Evolutionary conservation across 768 basidiomycete species (phyloP), one percentile per base, ranked within the genome.

Genomic region (Tylopilus sp.): DNA sequence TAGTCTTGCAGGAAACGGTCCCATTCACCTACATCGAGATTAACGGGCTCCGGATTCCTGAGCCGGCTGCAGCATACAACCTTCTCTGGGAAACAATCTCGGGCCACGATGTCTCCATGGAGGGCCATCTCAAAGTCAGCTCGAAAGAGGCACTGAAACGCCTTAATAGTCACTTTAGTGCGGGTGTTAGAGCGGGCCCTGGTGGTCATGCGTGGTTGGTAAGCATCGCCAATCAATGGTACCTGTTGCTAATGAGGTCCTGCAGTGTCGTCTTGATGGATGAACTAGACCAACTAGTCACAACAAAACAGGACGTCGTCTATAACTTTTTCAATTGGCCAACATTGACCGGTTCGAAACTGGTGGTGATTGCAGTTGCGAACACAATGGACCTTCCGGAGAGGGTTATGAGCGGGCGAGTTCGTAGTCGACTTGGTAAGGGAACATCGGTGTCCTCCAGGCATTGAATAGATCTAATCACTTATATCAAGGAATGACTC

Each of bases 291-390:
- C 97, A 98, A 67, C 78, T 99, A 25, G 83, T 98, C 59, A 98
- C 95, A 1, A 76, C 88, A 17, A 97, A 97, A 66, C 95, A 99
- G 67, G 95, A 99, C 52, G 95, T 99, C 10, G 89, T 99, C 20
- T 99, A 99, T 71, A 98, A 98, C 64, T 98, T 99, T 71, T 98
- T 98, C 79, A 98, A 99, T 66, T 99, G 97, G 95, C 97, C 97
- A 2, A 95, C 94, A 4, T 75, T 97, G 45, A 77, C 80, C 0
- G 85, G 83, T 18, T 94, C 92, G 51, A 91, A 89, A 67, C 79
- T 99, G 6, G 85, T 98, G 46, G 97, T 99, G 2, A 81, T 99
- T 45, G 95, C 97, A 0, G 94, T 99, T 1, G 97, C 97, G 7
- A 99, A 98, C 65, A 94, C 95, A 26, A 95, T 97, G 90, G 95